phyloP scores from a whole-genome alignment of 192 early-diverging fungal genomes.

The Chytriomyces confervae region DNA sequence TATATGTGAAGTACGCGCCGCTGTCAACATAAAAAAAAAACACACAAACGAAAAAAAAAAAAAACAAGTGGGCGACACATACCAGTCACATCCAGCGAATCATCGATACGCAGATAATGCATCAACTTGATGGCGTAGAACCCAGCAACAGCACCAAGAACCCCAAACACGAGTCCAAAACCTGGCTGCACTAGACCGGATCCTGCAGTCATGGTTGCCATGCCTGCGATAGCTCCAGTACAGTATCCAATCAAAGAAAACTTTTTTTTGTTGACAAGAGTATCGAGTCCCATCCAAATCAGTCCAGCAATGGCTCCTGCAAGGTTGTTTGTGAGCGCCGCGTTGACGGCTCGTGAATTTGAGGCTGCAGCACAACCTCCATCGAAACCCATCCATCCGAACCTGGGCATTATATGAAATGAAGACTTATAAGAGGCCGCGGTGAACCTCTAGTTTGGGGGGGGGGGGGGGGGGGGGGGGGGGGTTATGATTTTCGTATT shows the following conservation, averaged over 20 bases:
- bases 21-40: too few species aligned
- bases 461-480: neutral
- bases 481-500: conserved; percentile 83
- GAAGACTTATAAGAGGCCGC: neutral
- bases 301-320: conserved; percentile 82
- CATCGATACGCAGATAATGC: conserved; percentile 73
- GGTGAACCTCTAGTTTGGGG: neutral
- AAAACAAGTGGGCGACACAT: conserved; percentile 30
- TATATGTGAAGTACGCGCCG: neutral
- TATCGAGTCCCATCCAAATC: conserved; percentile 84
- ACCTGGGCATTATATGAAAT: neutral
- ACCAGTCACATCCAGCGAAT: conserved; percentile 44
- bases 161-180: conserved; percentile 74
- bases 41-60: too few species aligned
- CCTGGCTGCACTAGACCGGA: conserved; percentile 85
- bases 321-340: conserved; percentile 83
- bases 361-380: conserved; percentile 75
- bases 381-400: conserved; percentile 70
- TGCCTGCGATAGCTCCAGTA: conserved; percentile 88
- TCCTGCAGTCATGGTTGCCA: conserved; percentile 93
- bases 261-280: conserved; percentile 70
- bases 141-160: conserved; percentile 62
- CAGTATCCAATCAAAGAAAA: conserved; percentile 92
- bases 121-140: conserved; percentile 69
- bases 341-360: conserved; percentile 86